These are phyloP conservation scores for Hypoxylon sp. DNA, from an alignment of 2,329 filamentous ascomycete species.

Conservation along the genomic window DNA sequence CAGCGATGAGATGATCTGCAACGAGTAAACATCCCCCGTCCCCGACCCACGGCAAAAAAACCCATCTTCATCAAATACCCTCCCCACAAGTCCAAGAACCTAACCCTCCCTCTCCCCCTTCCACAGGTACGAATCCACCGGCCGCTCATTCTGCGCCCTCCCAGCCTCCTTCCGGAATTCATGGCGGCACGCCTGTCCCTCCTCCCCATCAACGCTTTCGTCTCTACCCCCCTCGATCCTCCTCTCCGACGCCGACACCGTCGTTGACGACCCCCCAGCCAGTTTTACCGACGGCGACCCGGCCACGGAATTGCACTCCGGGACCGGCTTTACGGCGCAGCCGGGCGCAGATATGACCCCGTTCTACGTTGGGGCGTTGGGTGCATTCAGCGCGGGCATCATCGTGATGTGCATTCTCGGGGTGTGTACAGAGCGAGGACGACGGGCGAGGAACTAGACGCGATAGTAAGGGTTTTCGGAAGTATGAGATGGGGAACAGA, in stretches of 20 bases:
- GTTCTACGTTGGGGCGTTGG: neutral
- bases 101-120: neutral
- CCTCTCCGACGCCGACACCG: neutral
- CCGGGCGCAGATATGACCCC: neutral
- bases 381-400: neutral
- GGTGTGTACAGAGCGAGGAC: neutral
- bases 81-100: neutral
- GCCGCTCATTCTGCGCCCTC: conserved; percentile 30
- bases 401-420: neutral
- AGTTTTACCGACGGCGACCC: neutral
- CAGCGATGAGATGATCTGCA: neutral
- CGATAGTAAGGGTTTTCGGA: neutral
- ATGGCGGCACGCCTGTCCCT: conserved; percentile 6
- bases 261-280: neutral
- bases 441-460: neutral
- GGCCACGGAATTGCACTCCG: neutral
- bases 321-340: neutral
- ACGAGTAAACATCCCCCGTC: conserved; percentile 5
- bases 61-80: no score
- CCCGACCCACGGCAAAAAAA: neutral
- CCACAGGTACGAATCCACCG: conserved; percentile 11
- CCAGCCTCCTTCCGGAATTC: neutral
- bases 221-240: neutral
- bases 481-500: no score
- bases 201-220: neutral